Evolutionary conservation across 139 green algal species (phyloP).

Genomic region (Pleodorina starrii): DNA sequence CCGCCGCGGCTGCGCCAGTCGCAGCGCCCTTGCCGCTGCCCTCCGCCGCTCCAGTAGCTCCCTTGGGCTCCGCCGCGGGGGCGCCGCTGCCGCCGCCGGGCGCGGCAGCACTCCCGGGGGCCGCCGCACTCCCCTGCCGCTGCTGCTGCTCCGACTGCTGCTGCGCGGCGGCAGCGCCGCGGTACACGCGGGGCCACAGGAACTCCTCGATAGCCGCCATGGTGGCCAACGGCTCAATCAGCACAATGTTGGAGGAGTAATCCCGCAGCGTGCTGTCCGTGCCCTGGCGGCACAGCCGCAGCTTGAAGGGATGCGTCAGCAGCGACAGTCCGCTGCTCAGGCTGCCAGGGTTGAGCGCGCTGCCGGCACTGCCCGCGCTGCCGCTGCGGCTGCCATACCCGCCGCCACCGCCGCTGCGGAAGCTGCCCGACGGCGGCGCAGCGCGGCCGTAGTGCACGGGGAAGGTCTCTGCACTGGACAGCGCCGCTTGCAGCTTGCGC

Average conservation of each 20-base stretch:
- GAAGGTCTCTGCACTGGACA: slow-evolving; percentile 85
- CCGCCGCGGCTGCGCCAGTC: neutral
- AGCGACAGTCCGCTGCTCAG: slow-evolving; percentile 78
- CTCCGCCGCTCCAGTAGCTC: neutral
- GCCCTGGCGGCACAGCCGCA: slow-evolving; percentile 80
- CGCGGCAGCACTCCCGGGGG: neutral
- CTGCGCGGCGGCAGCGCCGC: slow-evolving; percentile 1
- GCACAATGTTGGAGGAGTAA: slow-evolving; percentile 91
- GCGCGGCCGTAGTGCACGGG: slow-evolving; percentile 70
- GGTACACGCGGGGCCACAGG: slow-evolving; percentile 88
- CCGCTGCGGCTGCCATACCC: slow-evolving; percentile 23
- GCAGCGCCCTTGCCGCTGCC: slow-evolving; percentile 17
- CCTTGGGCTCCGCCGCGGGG: neutral
- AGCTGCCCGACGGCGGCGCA: slow-evolving; percentile 9
- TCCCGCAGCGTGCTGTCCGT: slow-evolving; percentile 74
- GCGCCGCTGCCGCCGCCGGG: slow-evolving; percentile 3
- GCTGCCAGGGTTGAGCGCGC: slow-evolving; percentile 56
- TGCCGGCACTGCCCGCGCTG: slow-evolving; percentile 41
- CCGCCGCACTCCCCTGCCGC: slow-evolving; percentile 12
- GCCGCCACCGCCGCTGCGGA: neutral
- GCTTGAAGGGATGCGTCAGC: slow-evolving; percentile 94
- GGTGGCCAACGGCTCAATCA: slow-evolving; percentile 97
- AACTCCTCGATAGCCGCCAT: slow-evolving; percentile 97
- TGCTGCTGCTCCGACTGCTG: slow-evolving; percentile 13
- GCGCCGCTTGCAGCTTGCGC: slow-evolving; percentile 83